Evolutionary conservation across 225 moss, liverwort and hornwort species (phyloP), one percentile per base, ranked within the genome.

Genomic region (Bryum argenteum): DNA sequence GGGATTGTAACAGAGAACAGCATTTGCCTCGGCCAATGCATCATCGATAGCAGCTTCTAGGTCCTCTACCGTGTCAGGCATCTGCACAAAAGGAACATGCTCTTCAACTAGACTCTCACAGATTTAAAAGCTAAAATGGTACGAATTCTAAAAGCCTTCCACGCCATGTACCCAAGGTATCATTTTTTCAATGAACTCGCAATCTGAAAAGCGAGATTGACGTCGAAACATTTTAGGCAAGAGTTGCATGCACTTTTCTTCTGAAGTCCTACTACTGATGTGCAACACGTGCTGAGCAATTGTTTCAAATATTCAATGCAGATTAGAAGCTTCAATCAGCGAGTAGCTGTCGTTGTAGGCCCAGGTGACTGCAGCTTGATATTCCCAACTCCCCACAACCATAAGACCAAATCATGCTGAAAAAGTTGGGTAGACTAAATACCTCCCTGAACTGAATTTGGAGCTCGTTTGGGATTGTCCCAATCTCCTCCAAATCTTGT

Each of bases 1-100:
- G 48, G 83, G 82, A 66, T 89, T 87, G 78, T 89, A 80, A 77
- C 89, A 82, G 48, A 85, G 82, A 43, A 93, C 84, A 70, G 85
- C 81, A 66, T 82, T 73, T 1, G 90, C 93, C 66, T 84, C 71
- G 6, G 78, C 82, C 44, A 64, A 17, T 45, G 70, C 44, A 18
- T 90, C 90, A 15, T 39, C 21, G 50, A 89, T 88, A 0, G 74
- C 80, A 51, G 79, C 81, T 74, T 90, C 78, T 37, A 93, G 56
- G 14, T 90, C 90, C 41, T 77, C 80, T 9, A 90, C 43, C 58
- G 89, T 72, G 51, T 81, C 69, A 58, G 91, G 88, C 85, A 92
- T 88, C 89, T 92, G 58, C 48, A 51, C 1, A 16, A 40, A 23
- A 13, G 24, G n/a, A 47, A n/a, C 23, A 12, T 16, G 19, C 33